These are phyloP conservation scores for Calonectria pseudoreteaudii DNA, from an alignment of 2,329 filamentous ascomycete genomes.

Conservation along the genomic window DNA sequence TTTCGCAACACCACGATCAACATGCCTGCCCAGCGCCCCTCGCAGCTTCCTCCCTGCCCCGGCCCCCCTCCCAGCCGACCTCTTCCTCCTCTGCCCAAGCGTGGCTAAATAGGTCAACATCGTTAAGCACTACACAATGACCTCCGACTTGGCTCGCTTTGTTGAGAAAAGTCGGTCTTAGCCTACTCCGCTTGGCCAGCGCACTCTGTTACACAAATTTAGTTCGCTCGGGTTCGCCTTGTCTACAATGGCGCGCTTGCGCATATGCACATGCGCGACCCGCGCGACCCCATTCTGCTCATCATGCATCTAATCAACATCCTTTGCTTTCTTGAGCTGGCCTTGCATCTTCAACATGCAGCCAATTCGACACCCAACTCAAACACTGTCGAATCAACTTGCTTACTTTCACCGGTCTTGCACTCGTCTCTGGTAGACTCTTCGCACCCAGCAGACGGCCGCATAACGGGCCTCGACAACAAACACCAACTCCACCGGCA, in stretches of 20 bases:
- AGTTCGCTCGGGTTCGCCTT: constrained; percentile 35
- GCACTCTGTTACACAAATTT: constrained; percentile 34
- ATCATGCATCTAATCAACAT: constrained; percentile 38
- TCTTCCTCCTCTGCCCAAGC: constrained; percentile 74
- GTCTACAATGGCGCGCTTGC: constrained; percentile 32
- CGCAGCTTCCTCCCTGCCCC: constrained; percentile 75
- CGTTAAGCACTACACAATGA: constrained; percentile 10
- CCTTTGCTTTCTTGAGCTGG: constrained; percentile 32
- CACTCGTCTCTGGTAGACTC: constrained; percentile 16
- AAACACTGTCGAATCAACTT: constrained; percentile 36
- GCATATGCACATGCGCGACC: constrained; percentile 39
- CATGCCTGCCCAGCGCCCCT: constrained; percentile 72
- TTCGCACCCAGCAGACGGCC: constrained; percentile 19
- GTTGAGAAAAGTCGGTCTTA: constrained; percentile 18
- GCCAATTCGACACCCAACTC: constrained; percentile 4
- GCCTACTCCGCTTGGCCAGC: constrained; percentile 17
- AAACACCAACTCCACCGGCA: constrained; percentile 31
- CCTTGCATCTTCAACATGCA: constrained; percentile 19
- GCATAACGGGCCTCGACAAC: constrained; percentile 26
- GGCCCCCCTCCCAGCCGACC: constrained; percentile 74
- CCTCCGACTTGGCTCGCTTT: constrained; percentile 23
- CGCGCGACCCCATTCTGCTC: constrained; percentile 35
- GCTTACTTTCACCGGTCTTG: constrained; percentile 36
- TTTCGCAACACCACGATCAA: constrained; percentile 38
- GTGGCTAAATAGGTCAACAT: constrained; percentile 55